Evolutionary conservation across 352 stramenopile genomes (phyloP).

Genomic region (Pythium rishiriense): DNA sequence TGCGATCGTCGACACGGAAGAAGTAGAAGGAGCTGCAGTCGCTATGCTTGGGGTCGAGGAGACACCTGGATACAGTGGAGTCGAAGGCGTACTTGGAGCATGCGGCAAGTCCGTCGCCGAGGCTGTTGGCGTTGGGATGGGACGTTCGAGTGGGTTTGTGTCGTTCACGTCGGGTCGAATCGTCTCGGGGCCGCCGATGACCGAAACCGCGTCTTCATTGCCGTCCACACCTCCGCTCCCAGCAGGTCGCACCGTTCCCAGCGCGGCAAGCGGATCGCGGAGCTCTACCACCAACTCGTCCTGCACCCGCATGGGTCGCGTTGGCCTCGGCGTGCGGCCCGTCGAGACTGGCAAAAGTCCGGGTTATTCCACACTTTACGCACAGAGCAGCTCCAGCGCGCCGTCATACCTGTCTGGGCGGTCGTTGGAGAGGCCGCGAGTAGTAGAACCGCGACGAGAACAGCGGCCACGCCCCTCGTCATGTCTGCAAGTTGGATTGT

Average conservation of each 20-base stretch:
- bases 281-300: not conserved
- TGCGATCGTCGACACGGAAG: not conserved
- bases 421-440: not conserved
- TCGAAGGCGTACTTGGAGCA: not conserved
- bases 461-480: not conserved
- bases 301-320: not conserved
- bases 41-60: not conserved
- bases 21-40: not conserved
- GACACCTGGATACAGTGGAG: not conserved
- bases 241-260: not conserved
- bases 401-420: conserved; percentile 1
- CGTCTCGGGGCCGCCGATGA: conserved; percentile 6
- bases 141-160: not conserved
- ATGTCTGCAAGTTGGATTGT: not conserved
- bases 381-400: too few relatives aligned
- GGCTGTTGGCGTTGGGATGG: not conserved
- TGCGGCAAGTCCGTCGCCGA: not conserved
- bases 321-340: not conserved
- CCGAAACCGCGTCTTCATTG: not conserved
- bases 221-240: not conserved
- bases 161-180: not conserved
- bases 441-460: not conserved
- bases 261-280: not conserved
- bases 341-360: not conserved
- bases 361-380: not conserved